Conservation (phyloP, 192 early-diverging fungal species). For the Entomortierella parvispora region DNA sequence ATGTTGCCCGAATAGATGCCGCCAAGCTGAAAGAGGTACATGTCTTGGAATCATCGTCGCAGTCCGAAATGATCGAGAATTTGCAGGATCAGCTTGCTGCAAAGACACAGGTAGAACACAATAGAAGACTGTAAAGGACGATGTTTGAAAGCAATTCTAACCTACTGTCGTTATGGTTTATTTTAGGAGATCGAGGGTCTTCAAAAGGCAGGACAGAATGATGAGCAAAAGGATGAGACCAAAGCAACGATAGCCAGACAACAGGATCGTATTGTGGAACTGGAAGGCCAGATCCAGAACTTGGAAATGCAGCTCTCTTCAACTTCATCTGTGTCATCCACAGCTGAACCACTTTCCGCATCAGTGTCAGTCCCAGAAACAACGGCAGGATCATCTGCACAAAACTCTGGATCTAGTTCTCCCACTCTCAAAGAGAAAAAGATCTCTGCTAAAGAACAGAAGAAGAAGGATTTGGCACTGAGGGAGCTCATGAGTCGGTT, state of each 20-base stretch:
- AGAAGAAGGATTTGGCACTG: constrained; percentile 45
- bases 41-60: constrained; percentile 27
- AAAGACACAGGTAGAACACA: constrained; percentile 34
- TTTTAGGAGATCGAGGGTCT: constrained; percentile 30
- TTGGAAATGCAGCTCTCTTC: constrained; percentile 12
- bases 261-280: constrained; percentile 23
- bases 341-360: constrained; percentile 26
- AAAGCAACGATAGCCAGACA: constrained; percentile 8
- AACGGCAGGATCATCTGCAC: not conserved
- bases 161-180: not conserved
- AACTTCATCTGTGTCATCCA: not conserved
- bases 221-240: not conserved
- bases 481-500: constrained; percentile 47
- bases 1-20: constrained; percentile 12
- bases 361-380: constrained; percentile 29
- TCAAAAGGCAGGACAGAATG: not conserved
- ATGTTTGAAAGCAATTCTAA: not conserved
- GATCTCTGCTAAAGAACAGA: constrained; percentile 30
- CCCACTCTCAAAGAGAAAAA: constrained; percentile 45
- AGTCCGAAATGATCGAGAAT: constrained; percentile 53
- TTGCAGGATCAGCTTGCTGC: constrained; percentile 43
- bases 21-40: constrained; percentile 48
- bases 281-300: constrained; percentile 27
- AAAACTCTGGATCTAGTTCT: constrained; percentile 27
- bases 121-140: not conserved